Base-by-base conservation (phyloP, 2,329 filamentous ascomycete genomes). In the Aspergillus hortae region DNA sequence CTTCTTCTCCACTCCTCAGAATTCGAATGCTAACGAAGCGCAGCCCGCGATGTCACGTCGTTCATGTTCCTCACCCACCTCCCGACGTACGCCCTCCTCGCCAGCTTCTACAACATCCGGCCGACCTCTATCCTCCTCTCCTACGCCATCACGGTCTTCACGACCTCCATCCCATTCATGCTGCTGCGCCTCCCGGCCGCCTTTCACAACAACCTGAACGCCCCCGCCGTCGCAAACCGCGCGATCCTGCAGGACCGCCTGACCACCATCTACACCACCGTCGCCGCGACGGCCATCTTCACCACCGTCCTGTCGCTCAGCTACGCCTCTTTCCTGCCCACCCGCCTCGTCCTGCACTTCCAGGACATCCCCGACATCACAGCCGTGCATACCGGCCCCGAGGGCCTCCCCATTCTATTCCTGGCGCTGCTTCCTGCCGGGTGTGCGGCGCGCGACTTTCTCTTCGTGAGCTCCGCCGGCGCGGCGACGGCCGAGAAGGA, bases 271-370 rank as follows among this genome's bases (percentile, higher is more conserved):
- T 83, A 86, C 60, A 90, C 86, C 14, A 82, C 82, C 2, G 67
- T 88, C 12, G 80, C 94, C 38, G 84, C 88, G 3, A 81, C 87
- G 6, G 79, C 82, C 47, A 85, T 95, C 56, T 95, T 94, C 74
- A 83, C 82, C 50, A 78, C 91, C n/a, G 77, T 83, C 1, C 73
- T 96, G 27, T 89, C 87, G 63, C 71, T 82, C 47, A 84, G 86
- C 49, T 85, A 88, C 68, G 79, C 80, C 52, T 85, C 85, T 14
- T 86, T 85, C 72, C 80, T 96, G 14, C 89, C 90, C 6, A 71
- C 76, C 21, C 83, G 83, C 63, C 78, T 96, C n/a, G 81, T 91
- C 47, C 74, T 84, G 27, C 82, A 92, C 74, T 96, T 96, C 65
- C 74, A 80, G n/a, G 80, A 79, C 51, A 79, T 96, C 48, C 76